phyloP scores from a whole-genome alignment of 73 alveolate genomes.

The Blepharisma japonicum region DNA sequence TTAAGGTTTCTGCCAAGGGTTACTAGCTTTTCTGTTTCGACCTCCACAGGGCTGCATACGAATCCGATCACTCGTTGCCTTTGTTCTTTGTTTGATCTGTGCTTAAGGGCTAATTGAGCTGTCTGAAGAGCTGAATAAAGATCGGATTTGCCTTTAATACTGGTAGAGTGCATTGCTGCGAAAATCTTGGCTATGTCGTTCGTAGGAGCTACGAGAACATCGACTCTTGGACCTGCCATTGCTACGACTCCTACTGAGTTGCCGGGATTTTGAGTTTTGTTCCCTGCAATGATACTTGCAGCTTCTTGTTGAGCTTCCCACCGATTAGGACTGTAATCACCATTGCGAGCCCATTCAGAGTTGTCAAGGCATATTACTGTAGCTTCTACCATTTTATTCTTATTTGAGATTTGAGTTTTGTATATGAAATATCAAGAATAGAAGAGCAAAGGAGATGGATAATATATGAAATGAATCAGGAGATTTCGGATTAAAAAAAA shows the following conservation, averaged over 20 bases:
- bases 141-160: slow-evolving; percentile 71
- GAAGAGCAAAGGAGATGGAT: too few relatives aligned
- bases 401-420: too few relatives aligned
- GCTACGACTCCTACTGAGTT: slow-evolving; percentile 90
- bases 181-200: slow-evolving; percentile 76
- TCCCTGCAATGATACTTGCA: slow-evolving; percentile 70
- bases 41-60: slow-evolving; percentile 86
- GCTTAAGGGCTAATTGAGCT: slow-evolving; percentile 86
- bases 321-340: slow-evolving; percentile 89
- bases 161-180: slow-evolving; percentile 46
- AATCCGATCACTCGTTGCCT: slow-evolving; percentile 81
- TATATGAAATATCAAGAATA: too few relatives aligned
- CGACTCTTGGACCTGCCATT: slow-evolving; percentile 92
- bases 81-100: slow-evolving; percentile 82
- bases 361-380: slow-evolving; percentile 72
- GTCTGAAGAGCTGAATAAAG: slow-evolving; percentile 71
- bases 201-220: slow-evolving; percentile 77
- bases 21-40: slow-evolving; percentile 48
- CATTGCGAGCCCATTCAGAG: slow-evolving; percentile 93
- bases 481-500: too few relatives aligned
- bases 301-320: slow-evolving; percentile 89
- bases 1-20: slow-evolving; percentile 79
- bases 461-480: too few relatives aligned
- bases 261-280: slow-evolving; percentile 82
- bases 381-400: slow-evolving; percentile 42